Conservation (phyloP, 2,329 filamentous ascomycete species). For the Cladophialophora chaetospira region DNA sequence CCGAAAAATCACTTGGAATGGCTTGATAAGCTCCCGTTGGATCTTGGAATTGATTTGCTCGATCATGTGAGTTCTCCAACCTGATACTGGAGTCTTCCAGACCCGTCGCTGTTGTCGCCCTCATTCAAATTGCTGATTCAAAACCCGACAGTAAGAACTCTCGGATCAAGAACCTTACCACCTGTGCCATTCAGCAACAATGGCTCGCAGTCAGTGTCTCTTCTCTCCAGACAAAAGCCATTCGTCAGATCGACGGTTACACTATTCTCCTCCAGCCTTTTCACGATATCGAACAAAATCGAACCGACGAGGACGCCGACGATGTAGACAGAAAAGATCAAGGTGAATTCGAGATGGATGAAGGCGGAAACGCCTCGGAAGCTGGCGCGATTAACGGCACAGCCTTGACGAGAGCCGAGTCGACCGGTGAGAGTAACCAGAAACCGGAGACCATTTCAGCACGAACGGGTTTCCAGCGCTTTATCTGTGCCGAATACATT, state of each 20-base stretch:
- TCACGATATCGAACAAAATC: background rate
- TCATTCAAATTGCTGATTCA: background rate
- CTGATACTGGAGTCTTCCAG: background rate
- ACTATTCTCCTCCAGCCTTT: constrained; percentile 26
- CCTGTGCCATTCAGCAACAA: background rate
- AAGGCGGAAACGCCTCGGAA: background rate
- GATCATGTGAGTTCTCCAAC: constrained; percentile 22
- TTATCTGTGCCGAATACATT: constrained; percentile 25
- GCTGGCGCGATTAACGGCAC: background rate
- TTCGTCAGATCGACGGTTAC: constrained; percentile 28
- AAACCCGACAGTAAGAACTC: constrained; percentile 18
- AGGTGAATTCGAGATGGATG: background rate
- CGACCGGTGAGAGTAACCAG: background rate
- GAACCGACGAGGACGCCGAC: background rate
- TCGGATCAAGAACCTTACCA: constrained; percentile 10
- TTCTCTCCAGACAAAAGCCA: constrained; percentile 25
- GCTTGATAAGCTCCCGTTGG: constrained; percentile 45
- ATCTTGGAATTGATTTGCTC: constrained; percentile 38
- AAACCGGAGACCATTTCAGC: background rate
- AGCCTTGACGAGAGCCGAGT: background rate
- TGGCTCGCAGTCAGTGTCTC: constrained; percentile 31
- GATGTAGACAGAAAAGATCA: background rate
- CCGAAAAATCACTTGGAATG: constrained; percentile 45
- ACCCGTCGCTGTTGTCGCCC: background rate
- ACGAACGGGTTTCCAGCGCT: constrained; percentile 17